Base-by-base conservation (phyloP, 495 filamentous ascomycete species). In the Penicillium riverlandense region DNA sequence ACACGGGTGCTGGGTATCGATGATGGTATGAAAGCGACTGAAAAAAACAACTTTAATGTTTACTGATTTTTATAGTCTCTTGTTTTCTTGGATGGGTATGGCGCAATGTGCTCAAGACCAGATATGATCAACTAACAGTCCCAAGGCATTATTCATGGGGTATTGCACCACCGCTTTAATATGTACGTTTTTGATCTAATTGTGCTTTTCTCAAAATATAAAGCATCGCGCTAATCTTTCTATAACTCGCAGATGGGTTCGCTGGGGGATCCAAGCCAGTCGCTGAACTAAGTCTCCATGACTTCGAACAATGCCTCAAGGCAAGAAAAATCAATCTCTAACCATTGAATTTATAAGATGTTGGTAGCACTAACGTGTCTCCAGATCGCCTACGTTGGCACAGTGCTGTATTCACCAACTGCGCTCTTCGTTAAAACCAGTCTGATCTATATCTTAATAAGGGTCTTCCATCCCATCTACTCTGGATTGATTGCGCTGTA, bases 361-460 rank as follows among this genome's bases (percentile, higher is more conserved):
- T 11, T 15, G 11, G 28, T 5, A 44, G 3, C 22, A 32, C 29
- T 31, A 46, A 22, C 29, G 36, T 7, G 3, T 39, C 10, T 29
- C n/a, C 35, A 53, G 50, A 40, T 53, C 1, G 47, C 47, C 7
- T 53, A 53, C 16, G 42, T 53, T 28, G 50, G 44, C 30, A 57
- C 53, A 1, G 43, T 58, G 8, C 15, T 63, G 8, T 66, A 66
- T 39, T 58, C 57, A 9, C 62, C 62, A 9, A 58, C 52, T 27
- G 55, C 58, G n/a, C 49, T 59, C 12, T 58, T 58, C 37, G 59
- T 62, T 47, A 66, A 66, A 40, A 33, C 52, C 29, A 54, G 59
- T 22, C 50, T 66, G 6, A 45, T 66, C 7, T 40, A 58, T 11
- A 50, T 66, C 41, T 38, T 66, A 11, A 53, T 57, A n/a, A 48